Base-by-base conservation (phyloP, 805 yeast genomes). In the Kodamaea neixiangensis region DNA sequence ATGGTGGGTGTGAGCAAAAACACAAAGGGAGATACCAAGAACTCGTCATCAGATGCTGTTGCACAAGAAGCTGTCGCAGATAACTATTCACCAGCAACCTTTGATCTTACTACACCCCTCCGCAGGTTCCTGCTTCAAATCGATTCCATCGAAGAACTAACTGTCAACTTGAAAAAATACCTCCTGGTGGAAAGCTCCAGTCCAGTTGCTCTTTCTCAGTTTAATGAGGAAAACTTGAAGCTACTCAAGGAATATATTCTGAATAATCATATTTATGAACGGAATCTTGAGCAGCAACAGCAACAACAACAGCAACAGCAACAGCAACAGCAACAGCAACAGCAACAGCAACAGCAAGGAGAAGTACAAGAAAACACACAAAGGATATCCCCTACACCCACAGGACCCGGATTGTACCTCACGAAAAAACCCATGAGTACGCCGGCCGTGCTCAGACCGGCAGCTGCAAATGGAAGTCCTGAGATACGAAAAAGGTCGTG, bases 401-500 rank as follows among this genome's bases (percentile, higher is more conserved):
- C 33, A 6, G 44, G 33, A 19, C 43, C 41, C 4, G 41, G 41
- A 13, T 33, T 80, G 37, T 76, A 79, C 58, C 75, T 73, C 51
- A 71, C 73, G 40, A 78, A 73, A 50, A 66, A 77, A 44, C 80
- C 81, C 4, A 62, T 77, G 51, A 72, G 77, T 58, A 65, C 76
- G 2, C 85, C 85, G 3, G 81, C 83, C 2, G 84, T 80, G 13
- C 67, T 80, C 48, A 63, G 84, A 29, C 81, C 82, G 9, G 55
- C 31, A 25, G 44, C 40, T 2, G 17, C 20, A 13, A 37, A 19
- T 19, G 41, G 21, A 3, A 15, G 9, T 10, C 21, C 21, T 13
- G 41, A 42, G 34, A 40, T 17, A 7, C n/a, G 21, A 17, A 37
- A 25, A 39, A 33, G 37, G 39, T 43, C 42, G 33, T 20, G 31